phyloP scores from a whole-genome alignment of 2,329 filamentous ascomycete species.

The Fusarium luffae region DNA sequence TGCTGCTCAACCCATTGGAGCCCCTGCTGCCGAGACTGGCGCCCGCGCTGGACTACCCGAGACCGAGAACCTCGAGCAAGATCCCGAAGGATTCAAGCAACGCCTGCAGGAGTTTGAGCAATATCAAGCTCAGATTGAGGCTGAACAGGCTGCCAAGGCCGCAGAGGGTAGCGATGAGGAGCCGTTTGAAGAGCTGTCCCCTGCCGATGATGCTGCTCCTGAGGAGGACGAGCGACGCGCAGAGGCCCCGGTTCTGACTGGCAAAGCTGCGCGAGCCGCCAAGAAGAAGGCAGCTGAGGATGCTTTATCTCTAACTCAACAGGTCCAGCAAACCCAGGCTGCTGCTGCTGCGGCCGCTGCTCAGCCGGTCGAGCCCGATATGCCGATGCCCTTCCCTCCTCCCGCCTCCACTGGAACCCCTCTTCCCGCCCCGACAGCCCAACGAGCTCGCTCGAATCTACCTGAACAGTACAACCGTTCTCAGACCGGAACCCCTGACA shows the following conservation, averaged over 20 bases:
- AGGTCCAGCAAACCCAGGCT: constrained; percentile 80
- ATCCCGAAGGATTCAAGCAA: constrained; percentile 71
- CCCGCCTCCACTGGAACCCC: constrained; percentile 76
- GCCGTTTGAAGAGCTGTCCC: constrained; percentile 24
- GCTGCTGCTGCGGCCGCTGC: constrained; percentile 51
- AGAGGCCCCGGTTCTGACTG: constrained; percentile 30
- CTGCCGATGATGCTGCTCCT: constrained; percentile 13
- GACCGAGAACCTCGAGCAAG: constrained; percentile 62
- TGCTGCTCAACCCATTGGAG: constrained; percentile 54
- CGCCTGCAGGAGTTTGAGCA: constrained; percentile 87
- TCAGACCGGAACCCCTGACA: constrained; percentile 79
- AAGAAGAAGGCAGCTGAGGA: constrained; percentile 52
- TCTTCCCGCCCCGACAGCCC: constrained; percentile 87
- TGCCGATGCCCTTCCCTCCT: constrained; percentile 82
- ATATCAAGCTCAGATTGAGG: constrained; percentile 77
- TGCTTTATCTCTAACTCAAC: constrained; percentile 78
- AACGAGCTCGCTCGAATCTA: constrained; percentile 84
- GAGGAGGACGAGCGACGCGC: constrained; percentile 27
- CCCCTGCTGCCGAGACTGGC: constrained; percentile 48
- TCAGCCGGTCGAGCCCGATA: constrained; percentile 65
- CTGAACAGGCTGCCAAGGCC: constrained; percentile 55
- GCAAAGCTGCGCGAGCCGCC: constrained; percentile 44
- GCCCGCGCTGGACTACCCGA: constrained; percentile 61
- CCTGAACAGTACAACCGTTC: constrained; percentile 80
- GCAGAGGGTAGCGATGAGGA: constrained; percentile 52